A percentile compares a stretch with the other conserved stretches of the same genome.
Conservation (phyloP, 352 stramenopile genomes). For the Globisporangium viniferum region DNA sequence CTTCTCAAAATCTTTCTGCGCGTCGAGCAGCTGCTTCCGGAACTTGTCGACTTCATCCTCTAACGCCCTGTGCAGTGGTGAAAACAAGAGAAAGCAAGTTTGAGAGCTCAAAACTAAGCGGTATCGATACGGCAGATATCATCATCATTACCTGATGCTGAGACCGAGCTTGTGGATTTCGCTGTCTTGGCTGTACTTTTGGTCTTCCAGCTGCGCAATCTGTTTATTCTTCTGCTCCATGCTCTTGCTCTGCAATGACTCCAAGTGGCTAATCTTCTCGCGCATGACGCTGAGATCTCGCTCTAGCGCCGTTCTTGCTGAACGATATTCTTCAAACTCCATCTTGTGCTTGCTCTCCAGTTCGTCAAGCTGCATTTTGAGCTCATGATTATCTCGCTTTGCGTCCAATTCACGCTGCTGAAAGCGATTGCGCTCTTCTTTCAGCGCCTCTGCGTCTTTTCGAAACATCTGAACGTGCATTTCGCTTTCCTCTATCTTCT, state of each 20-base stretch:
- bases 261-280: constrained; percentile 49
- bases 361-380: constrained; percentile 66
- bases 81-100: not conserved
- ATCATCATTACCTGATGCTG: constrained; percentile 25
- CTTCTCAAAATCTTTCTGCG: constrained; percentile 37
- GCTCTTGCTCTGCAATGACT: constrained; percentile 39
- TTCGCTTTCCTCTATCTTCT: constrained; percentile 54
- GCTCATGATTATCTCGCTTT: constrained; percentile 52
- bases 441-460: constrained; percentile 40
- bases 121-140: not conserved
- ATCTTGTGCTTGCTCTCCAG: constrained; percentile 56
- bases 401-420: constrained; percentile 60
- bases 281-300: constrained; percentile 46
- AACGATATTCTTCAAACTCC: constrained; percentile 73
- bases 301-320: constrained; percentile 42
- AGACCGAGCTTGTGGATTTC: constrained; percentile 45
- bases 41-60: constrained; percentile 55
- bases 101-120: not conserved
- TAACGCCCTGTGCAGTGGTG: constrained; percentile 5
- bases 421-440: constrained; percentile 61
- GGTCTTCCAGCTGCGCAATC: constrained; percentile 54
- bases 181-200: constrained; percentile 59
- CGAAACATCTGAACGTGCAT: constrained; percentile 38
- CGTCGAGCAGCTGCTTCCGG: constrained; percentile 51
- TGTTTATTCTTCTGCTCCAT: constrained; percentile 53